phyloP scores from a whole-genome alignment of 345 rosid species.

The Gossypium stocksii region DNA sequence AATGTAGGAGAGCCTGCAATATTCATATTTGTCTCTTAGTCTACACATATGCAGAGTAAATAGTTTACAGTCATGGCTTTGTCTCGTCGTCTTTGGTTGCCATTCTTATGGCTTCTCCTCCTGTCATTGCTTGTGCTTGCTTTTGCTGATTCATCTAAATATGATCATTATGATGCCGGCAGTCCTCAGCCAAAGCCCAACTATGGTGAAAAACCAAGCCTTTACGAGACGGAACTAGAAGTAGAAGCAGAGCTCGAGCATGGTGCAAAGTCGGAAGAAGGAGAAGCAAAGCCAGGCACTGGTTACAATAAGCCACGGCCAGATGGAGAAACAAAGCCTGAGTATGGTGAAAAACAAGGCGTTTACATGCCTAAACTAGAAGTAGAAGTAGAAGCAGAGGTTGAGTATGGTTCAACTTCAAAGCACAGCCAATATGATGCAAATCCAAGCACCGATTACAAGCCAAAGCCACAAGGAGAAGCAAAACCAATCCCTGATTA shows the following conservation, averaged over 20 bases:
- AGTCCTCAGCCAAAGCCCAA: not conserved
- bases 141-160: not conserved
- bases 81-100: not conserved
- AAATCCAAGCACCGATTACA: no score
- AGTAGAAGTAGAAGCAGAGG: not conserved
- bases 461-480: no score
- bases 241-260: not conserved
- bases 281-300: not conserved
- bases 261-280: not conserved
- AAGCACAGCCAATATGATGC: no score
- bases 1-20: not conserved
- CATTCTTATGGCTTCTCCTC: not conserved
- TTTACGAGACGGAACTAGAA: not conserved
- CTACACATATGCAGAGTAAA: no score
- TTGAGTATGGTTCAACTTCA: not conserved
- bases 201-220: not conserved
- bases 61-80: not conserved
- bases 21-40: not conserved
- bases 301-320: not conserved
- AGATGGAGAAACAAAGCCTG: not conserved
- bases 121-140: not conserved
- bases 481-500: not conserved
- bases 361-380: not conserved
- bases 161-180: not conserved
- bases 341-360: not conserved